Evolutionary conservation across 345 rosid species (phyloP).

Genomic region (Ceriops tagal): DNA sequence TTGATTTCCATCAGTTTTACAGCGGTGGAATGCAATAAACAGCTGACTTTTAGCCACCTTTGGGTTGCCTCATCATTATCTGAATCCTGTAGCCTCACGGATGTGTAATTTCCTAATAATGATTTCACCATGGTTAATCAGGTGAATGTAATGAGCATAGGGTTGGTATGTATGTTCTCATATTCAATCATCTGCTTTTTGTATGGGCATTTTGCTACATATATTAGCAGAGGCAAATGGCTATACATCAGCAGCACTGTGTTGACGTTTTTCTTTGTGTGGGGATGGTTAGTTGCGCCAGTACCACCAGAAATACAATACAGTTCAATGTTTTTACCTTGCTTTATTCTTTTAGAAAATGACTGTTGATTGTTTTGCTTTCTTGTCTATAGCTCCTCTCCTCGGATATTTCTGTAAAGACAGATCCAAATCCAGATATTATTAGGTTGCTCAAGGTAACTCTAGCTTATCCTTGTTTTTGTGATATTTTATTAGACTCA

Average conservation of each 20-base stretch:
- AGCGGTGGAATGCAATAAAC: too few relatives aligned
- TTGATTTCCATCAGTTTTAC: too few relatives aligned
- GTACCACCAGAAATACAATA: background rate
- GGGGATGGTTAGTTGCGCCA: background rate
- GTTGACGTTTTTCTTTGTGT: background rate
- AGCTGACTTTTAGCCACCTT: background rate
- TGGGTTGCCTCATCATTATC: background rate
- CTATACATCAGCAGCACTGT: background rate
- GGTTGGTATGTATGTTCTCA: background rate
- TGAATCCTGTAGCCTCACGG: background rate
- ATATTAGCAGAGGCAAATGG: background rate
- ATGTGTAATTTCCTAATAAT: background rate
- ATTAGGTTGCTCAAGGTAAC: conserved; percentile 68
- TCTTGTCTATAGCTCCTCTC: conserved; percentile 52
- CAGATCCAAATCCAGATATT: conserved; percentile 48
- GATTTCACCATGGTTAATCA: background rate
- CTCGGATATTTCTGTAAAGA: conserved; percentile 56
- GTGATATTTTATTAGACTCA: background rate
- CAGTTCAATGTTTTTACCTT: background rate
- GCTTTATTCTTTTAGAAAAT: background rate
- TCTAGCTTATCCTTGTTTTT: background rate
- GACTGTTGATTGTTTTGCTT: conserved; percentile 14
- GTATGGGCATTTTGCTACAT: background rate
- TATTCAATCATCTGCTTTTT: background rate
- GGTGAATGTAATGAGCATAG: background rate